Base-by-base conservation (phyloP, 108 stramenopile genomes). In the Pseudonitzschia delicatissima region DNA sequence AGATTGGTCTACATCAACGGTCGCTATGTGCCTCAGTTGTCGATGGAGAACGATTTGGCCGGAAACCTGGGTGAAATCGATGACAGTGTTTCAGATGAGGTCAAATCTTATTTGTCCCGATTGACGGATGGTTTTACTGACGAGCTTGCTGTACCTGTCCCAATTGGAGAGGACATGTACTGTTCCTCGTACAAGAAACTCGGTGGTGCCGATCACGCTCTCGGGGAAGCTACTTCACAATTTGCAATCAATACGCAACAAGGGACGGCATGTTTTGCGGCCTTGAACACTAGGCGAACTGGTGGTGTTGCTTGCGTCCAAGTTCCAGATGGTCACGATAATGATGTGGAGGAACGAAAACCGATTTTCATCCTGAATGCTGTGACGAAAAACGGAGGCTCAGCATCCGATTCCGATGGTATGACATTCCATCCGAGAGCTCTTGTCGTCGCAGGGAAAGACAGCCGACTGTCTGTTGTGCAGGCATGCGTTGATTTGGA, bases 101-200 rank as follows among this genome's bases (percentile, higher is more conserved):
- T 57, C 12, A 50, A 80, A 36, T 35, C 71, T n/a, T 83, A 72
- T 55, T 78, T 92, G n/a, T 25, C 69, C 20, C 79, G 87, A 64
- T 68, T 95, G 39, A 81, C 94, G 6, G 94, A 95, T 81, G 94
- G 94, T 27, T 88, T 88, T 57, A 95, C 91, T 1, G 94, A 95
- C 66, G 74, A 85, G 61, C 74, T 95, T n/a, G 88, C 88, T 0
- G 77, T 78, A 28, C 79, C 88, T 45, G 90, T 91, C 11, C 84
- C 84, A 7, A 72, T 67, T 39, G 86, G 87, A 13, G 69, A 80
- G 15, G 71, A 74, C 12, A 53, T 61, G 37, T 77, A 67, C 39
- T 65, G 83, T 37, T 82, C 77, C 5, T 90, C 86, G 8, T 71
- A 77, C 55, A 70, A 77, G 62, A 86, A 79, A 62, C 64, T 95